phyloP scores from a whole-genome alignment of 2,329 filamentous ascomycete species.

The Rhinocladiella similis region DNA sequence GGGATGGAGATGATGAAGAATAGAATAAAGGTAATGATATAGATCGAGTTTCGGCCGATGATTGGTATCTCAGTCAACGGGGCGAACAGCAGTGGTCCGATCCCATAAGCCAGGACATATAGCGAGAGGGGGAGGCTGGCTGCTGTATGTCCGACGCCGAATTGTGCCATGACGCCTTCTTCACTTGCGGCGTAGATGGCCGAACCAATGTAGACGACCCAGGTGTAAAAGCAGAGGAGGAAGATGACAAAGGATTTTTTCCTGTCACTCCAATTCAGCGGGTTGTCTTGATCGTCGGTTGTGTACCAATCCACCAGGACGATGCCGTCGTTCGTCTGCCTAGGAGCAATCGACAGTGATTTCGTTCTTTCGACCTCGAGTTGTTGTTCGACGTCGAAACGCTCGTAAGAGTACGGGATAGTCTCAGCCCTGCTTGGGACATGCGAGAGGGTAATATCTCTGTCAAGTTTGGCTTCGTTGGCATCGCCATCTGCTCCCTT shows the following conservation, averaged over 20 bases:
- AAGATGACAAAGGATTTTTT: conserved; percentile 30
- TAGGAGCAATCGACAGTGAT: conserved; percentile 32
- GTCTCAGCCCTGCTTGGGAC: conserved; percentile 14
- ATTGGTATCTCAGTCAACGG: conserved; percentile 66
- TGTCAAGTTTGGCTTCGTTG: not conserved
- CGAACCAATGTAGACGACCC: conserved; percentile 37
- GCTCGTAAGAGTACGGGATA: conserved; percentile 28
- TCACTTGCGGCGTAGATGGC: conserved; percentile 34
- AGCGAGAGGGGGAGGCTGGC: conserved; percentile 35
- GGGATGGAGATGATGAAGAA: conserved; percentile 68
- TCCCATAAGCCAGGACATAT: conserved; percentile 47
- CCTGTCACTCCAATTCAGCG: conserved; percentile 37
- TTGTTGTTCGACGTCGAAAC: conserved; percentile 33
- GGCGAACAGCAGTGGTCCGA: conserved; percentile 60
- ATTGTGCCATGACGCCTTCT: conserved; percentile 24
- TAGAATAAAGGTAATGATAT: conserved; percentile 65
- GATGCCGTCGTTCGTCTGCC: conserved; percentile 35
- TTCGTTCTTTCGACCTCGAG: conserved; percentile 28
- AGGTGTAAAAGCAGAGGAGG: conserved; percentile 36
- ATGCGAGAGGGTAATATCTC: not conserved
- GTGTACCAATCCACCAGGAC: conserved; percentile 40
- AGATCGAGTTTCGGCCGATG: conserved; percentile 67
- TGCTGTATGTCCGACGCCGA: conserved; percentile 30
- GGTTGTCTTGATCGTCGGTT: conserved; percentile 56
- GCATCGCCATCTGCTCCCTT: not conserved